Percentiles rank a stretch among this genome's conserved stretches.
Evolutionary conservation across 306 rosid species (phyloP).

Genomic region (Hippophae tibetana): DNA sequence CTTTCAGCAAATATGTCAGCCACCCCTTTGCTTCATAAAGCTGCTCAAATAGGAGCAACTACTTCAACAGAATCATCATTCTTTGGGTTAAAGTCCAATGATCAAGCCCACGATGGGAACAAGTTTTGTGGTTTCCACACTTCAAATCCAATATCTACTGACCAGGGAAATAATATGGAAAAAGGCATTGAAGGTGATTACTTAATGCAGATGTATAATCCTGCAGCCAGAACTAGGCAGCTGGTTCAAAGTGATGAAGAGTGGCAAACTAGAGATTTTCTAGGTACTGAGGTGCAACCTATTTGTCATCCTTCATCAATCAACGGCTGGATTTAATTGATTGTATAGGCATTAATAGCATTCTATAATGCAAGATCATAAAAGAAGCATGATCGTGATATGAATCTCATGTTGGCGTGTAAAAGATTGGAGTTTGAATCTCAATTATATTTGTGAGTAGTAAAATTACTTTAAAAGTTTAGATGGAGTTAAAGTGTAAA

Average conservation of each 20-base stretch:
- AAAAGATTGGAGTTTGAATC: no score
- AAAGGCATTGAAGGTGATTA: conserved; percentile 13
- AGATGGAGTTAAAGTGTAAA: no score
- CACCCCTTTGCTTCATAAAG: conserved; percentile 78
- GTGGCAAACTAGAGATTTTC: conserved; percentile 80
- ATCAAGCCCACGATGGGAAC: conserved; percentile 39
- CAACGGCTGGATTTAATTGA: conserved; percentile 46
- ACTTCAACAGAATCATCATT: conserved; percentile 51
- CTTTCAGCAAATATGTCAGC: conserved; percentile 52
- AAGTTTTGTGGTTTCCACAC: conserved; percentile 38
- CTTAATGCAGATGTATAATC: conserved; percentile 31
- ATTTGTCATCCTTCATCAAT: conserved; percentile 61
- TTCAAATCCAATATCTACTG: conserved; percentile 23
- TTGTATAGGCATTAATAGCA: no score
- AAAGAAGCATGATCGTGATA: no score
- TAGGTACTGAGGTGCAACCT: conserved; percentile 74
- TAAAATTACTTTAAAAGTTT: no score
- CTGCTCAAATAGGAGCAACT: conserved; percentile 56
- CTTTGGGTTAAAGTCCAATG: conserved; percentile 47
- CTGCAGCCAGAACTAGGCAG: conserved; percentile 55
- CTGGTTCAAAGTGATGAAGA: conserved; percentile 29
- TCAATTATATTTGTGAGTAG: no score
- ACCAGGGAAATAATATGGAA: conserved; percentile 21
- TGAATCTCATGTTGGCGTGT: no score
- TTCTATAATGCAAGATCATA: no score